Evolutionary conservation across 352 stramenopile genomes (phyloP), one percentile per base, ranked within the genome.

Genomic region (Phytophthora pisi): DNA sequence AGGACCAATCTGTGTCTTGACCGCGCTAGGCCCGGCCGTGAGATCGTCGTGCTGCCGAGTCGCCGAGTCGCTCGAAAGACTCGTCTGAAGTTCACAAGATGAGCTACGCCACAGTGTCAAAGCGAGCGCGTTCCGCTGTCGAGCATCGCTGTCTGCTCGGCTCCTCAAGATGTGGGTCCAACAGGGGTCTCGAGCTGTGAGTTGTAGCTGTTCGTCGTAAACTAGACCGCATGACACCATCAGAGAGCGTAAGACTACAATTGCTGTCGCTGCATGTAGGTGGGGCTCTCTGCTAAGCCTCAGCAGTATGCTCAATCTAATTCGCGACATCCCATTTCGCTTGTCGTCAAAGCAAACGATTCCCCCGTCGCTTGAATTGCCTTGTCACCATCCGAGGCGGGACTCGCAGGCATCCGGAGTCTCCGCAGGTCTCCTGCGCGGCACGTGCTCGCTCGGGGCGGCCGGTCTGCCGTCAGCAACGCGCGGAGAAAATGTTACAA

Each of bases 1-100:
- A 90, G 53, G 77, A 87, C 49, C 61, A 80, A 20, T 66, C 75
- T 26, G 53, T 71, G 10, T 65, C 78, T 3, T 72, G 20, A 79
- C 13, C 38, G 15, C 38, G 15, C 15, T 38, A 38, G 6, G 31
- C 31, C 31, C 31, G 31, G 23, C 10, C 43, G 18, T 20, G 13
- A 46, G 16, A 20, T 46, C 40, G 40, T 9, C 15, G 40, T 46
- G 31, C 13, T 45, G 11, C 38, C 38, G 38, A 45, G 38, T 45
- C 38, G 11, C 38, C 4, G 38, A 45, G 38, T 16, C 38, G 15
- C 15, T 45, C 38, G 15, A 5, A 2, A 45, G 15, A 45, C 15
- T 45, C 4, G 38, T 45, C 38, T 18, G 38, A 45, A 18, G 38
- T 15, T 2, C 34, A 8, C 38, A 18, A 18, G 13, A 45, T 45